Percentiles rank a stretch among this genome's conserved stretches.
These are phyloP conservation scores for Reutealis trisperma DNA, from an alignment of 345 rosid genomes.

Conservation along the genomic window DNA sequence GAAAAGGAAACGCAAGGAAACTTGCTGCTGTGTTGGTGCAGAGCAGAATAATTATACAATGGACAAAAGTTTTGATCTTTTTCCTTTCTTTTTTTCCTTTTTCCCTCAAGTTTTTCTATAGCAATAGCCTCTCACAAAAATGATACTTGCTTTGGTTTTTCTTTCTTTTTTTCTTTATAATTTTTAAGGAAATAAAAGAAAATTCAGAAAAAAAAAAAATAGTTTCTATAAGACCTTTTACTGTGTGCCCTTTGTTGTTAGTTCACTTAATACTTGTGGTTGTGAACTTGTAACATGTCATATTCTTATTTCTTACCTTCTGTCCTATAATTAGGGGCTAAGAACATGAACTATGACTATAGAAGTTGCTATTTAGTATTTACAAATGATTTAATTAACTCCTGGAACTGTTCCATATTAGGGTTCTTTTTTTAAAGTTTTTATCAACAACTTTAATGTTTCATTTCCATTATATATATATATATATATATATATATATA, in stretches of 20 bases:
- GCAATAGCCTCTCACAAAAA: no score
- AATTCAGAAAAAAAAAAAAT: no score
- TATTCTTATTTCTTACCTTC: not conserved
- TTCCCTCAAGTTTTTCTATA: not conserved
- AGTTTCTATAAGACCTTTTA: not conserved
- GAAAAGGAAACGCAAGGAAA: slow-evolving; percentile 21
- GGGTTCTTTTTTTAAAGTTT: no score
- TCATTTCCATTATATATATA: no score
- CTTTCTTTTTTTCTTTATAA: no score
- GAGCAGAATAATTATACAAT: slow-evolving; percentile 13
- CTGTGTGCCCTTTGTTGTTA: not conserved
- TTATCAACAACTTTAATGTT: no score
- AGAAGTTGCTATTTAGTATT: no score
- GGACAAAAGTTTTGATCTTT: not conserved
- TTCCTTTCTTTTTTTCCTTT: not conserved
- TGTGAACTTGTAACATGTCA: not conserved
- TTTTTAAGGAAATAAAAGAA: no score
- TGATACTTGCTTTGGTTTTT: no score
- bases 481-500: no score
- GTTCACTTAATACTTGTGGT: not conserved
- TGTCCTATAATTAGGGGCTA: not conserved
- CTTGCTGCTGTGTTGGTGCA: slow-evolving; percentile 12
- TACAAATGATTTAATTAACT: no score
- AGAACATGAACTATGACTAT: not conserved
- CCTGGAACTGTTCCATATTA: no score